Evolutionary conservation across 352 stramenopile genomes (phyloP).

Genomic region (Phytopythium mirpurense): DNA sequence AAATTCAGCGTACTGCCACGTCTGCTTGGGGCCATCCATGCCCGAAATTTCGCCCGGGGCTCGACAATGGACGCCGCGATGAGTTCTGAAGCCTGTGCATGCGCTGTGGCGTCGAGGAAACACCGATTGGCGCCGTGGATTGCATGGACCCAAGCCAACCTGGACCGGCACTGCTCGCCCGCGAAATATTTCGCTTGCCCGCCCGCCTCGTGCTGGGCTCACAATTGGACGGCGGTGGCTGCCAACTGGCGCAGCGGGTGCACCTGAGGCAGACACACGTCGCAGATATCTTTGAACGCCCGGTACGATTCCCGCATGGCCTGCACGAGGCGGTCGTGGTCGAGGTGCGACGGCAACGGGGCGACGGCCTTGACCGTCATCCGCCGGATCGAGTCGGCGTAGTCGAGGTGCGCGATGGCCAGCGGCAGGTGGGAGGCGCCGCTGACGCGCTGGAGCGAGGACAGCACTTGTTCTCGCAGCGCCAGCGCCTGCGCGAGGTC

Average conservation of each 20-base stretch:
- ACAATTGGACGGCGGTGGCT: background rate
- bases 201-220: too few species aligned
- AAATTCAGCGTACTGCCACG: too few species aligned
- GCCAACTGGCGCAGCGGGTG: conserved; percentile 20
- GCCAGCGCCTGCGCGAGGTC: conserved; percentile 24
- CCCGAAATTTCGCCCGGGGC: background rate
- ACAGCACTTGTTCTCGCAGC: conserved; percentile 20
- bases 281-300: conserved; percentile 25
- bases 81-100: too few species aligned
- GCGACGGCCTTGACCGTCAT: conserved; percentile 17
- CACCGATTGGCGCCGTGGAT: too few species aligned
- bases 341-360: conserved; percentile 12
- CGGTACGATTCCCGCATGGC: conserved; percentile 29
- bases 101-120: too few species aligned
- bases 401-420: conserved; percentile 35
- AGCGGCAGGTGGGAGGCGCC: conserved; percentile 26
- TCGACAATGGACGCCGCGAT: background rate
- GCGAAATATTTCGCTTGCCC: too few species aligned
- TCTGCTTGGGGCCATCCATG: too few species aligned
- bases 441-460: conserved; percentile 20
- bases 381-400: conserved; percentile 23
- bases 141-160: too few species aligned
- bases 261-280: conserved; percentile 22
- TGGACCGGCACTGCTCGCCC: background rate
- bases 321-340: conserved; percentile 19